Conservation (phyloP, 2,329 filamentous ascomycete species). For the Calcarisporium arbuscula region DNA sequence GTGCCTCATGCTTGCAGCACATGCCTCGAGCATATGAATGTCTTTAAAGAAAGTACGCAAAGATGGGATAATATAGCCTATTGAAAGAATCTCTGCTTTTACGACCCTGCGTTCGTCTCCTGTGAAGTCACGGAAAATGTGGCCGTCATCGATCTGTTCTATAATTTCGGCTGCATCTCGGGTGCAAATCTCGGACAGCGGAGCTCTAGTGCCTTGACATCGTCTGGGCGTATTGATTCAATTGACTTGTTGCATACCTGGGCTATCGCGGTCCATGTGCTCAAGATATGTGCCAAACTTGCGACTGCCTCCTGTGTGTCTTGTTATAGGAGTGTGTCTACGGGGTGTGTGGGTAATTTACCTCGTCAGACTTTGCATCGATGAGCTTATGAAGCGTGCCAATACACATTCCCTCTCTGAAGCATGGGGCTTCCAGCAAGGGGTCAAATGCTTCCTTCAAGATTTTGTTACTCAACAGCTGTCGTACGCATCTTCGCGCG, state of each 20-base stretch:
- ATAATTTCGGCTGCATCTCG: not conserved
- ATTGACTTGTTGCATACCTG: not conserved
- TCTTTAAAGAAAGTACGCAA: not conserved
- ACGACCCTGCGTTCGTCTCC: not conserved
- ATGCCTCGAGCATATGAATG: not conserved
- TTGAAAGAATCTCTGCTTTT: not conserved
- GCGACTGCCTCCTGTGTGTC: not conserved
- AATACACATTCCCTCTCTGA: not conserved
- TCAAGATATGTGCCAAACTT: not conserved
- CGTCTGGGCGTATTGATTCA: not conserved
- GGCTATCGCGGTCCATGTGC: not conserved
- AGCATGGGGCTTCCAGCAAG: not conserved
- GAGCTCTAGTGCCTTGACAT: slow-evolving; percentile 1
- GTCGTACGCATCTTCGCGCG: not conserved
- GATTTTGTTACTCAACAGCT: not conserved
- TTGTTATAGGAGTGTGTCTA: not conserved
- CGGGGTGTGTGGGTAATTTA: no score
- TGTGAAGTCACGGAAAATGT: not conserved
- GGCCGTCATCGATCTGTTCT: not conserved
- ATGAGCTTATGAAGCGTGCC: slow-evolving; percentile 1
- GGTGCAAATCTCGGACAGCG: not conserved
- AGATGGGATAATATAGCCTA: slow-evolving; percentile 1
- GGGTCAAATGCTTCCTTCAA: not conserved
- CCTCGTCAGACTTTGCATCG: not conserved
- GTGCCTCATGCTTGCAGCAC: slow-evolving; percentile 1